Evolutionary conservation across 2,329 filamentous ascomycete genomes (phyloP), one percentile per base, ranked within the genome.

Genomic region (Talaromyces funiculosus): DNA sequence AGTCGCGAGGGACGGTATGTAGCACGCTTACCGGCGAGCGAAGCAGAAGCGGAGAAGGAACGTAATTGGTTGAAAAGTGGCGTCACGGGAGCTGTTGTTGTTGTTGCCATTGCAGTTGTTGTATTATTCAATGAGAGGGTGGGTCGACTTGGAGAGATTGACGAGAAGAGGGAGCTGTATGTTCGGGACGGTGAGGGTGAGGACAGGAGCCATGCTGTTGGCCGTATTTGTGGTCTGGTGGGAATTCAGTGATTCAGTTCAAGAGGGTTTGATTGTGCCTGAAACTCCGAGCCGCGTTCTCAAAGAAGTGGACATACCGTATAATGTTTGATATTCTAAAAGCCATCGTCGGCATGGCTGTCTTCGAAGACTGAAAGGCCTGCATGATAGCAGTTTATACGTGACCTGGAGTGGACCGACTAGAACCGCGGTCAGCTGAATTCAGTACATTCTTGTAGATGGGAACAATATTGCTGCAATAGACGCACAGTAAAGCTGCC

Each of bases 1-100:
- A 80, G 69, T 64, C 86, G 82, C 55, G 81, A 84, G 9, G 84
- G 84, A 59, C 83, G 82, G 67, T 79, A 86, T 43, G 85, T 87
- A 61, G 81, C 73, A 64, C 84, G 78, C 54, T 73, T 75, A 26
- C 69, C 77, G 49, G 69, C 73, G 5, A 80, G 72, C 2, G 71
- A 69, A 6, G 77, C 72, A 57, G 77, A 75, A 16, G 77, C 72
- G 4, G 78, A 80, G 70, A 81, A 79, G 0, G 70, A 65, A 26
- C 76, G 75, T 57, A 71, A 74, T 43, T 72, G 66, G 51, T 42
- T 20, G 22, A 64, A 70, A 14, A 72, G 22, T 12, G 60, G 14
- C 16, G 24, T n/a, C 22, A 29, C 7, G 33, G 51, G 18, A 10
- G 31, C 12, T 12, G 29, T n/a, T 31, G 40, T 43, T 43, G 42